These are phyloP conservation scores for Apiospora marii DNA, from an alignment of 2,329 filamentous ascomycete species.

Conservation along the genomic window DNA sequence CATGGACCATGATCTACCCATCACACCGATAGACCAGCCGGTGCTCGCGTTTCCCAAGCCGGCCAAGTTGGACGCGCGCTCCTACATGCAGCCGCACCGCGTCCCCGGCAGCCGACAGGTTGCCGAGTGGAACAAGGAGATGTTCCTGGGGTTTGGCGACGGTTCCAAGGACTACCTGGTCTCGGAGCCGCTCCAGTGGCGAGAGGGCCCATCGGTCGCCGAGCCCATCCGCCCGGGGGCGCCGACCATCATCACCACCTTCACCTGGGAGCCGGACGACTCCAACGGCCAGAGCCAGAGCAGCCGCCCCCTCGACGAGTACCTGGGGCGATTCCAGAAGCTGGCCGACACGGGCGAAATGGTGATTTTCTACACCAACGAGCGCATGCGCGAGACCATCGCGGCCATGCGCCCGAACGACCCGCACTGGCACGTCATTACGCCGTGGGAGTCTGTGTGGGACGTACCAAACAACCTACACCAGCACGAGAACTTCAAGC, in stretches of 20 bases:
- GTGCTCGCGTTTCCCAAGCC: not conserved
- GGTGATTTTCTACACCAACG: not conserved
- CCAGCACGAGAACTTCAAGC: not conserved
- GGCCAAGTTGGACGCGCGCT: not conserved
- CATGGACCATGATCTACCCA: not conserved
- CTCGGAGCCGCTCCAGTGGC: not conserved
- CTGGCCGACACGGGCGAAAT: constrained; percentile 6
- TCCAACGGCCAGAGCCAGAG: too few species aligned
- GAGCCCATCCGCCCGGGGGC: not conserved
- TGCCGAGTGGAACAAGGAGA: not conserved
- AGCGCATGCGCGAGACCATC: not conserved
- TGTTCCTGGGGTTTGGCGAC: not conserved
- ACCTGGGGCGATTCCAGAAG: not conserved
- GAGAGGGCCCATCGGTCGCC: not conserved
- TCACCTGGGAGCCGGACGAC: not conserved
- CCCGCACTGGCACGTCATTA: not conserved
- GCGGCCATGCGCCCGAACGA: not conserved
- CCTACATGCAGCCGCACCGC: not conserved
- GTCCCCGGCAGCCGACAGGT: not conserved
- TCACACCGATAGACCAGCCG: not conserved
- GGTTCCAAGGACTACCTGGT: not conserved
- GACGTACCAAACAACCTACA: constrained; percentile 16
- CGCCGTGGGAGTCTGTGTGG: not conserved
- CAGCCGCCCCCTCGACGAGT: not conserved
- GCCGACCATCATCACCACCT: constrained; percentile 7